Conservation (phyloP, 176 grass and related monocot genomes). For the Hsuehochloa calcarea region DNA sequence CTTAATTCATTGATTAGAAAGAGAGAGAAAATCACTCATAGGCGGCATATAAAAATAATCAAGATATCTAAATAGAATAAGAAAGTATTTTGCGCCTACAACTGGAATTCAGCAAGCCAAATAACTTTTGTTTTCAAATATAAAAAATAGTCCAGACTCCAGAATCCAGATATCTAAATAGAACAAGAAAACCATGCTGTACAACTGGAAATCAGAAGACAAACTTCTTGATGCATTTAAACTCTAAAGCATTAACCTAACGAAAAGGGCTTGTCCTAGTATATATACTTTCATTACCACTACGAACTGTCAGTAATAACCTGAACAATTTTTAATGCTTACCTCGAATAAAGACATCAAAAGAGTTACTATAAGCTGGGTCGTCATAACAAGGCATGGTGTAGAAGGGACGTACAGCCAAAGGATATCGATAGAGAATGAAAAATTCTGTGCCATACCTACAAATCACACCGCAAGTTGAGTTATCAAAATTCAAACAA, state of each 20-base stretch:
- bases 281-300: background rate
- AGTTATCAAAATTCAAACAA: background rate
- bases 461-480: conserved; percentile 4
- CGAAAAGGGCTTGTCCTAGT: background rate
- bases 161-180: background rate
- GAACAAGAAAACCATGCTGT: background rate
- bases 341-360: conserved; percentile 98
- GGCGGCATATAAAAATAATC: background rate
- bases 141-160: background rate
- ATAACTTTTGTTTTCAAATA: background rate
- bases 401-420: conserved; percentile 90
- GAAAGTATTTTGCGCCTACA: background rate
- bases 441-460: conserved; percentile 92
- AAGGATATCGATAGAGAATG: conserved; percentile 85
- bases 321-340: background rate
- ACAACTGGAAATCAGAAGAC: background rate
- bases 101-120: background rate
- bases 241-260: background rate
- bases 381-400: conserved; percentile 95
- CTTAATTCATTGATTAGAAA: background rate
- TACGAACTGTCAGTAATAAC: background rate
- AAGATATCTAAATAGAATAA: background rate
- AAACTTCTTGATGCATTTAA: background rate
- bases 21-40: background rate
- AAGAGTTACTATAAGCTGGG: conserved; percentile 78